Base-by-base conservation (phyloP, 1,284 basidiomycete species). In the Puccinia horiana region DNA sequence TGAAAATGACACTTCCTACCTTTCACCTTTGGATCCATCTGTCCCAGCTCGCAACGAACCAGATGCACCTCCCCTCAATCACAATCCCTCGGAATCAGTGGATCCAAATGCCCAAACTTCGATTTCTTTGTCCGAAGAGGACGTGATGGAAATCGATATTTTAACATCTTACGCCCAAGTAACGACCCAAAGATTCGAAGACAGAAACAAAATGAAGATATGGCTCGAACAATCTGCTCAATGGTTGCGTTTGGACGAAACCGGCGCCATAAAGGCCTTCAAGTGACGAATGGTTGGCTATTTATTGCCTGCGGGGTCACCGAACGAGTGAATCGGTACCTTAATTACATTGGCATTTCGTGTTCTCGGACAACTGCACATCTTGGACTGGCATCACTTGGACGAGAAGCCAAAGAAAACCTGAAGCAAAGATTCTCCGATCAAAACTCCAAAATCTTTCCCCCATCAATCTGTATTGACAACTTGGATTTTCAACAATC, bases 161-260 rank as follows among this genome's bases (percentile, higher is more conserved):
- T 9, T 20, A 67, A 67, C 23, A 67, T 67, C 14, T 40, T 67
- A 40, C 63, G 29, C 29, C 63, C 40, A n/a, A 67, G 20, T 40
- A 35, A 32, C 23, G 63, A 67, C 63, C 63, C 40, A 20, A 67
- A 40, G 26, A 40, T 67, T 14, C 63, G 35, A 67, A 67, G 23
- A 40, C 63, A 67, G 9, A 67, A 42, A 20, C 63, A 67, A 72
- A 72, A 44, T 42, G n/a, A 44, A 23, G 37, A 78, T 16, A 35
- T 70, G 18, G 63, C 76, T n/a, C 20, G 23, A 40, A 78, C 61
- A n/a, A 67, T 78, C 14, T 69, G 40, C 35, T 32, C 76, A 49
- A 78, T 78, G 76, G 26, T 78, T 49, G 42, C 76, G 3, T 78
- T 52, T 54, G 63, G 49, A 32, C 29, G 44, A 29, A 78, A 78